phyloP scores from a whole-genome alignment of 768 basidiomycete species.

The Lactifluus rugatus region DNA sequence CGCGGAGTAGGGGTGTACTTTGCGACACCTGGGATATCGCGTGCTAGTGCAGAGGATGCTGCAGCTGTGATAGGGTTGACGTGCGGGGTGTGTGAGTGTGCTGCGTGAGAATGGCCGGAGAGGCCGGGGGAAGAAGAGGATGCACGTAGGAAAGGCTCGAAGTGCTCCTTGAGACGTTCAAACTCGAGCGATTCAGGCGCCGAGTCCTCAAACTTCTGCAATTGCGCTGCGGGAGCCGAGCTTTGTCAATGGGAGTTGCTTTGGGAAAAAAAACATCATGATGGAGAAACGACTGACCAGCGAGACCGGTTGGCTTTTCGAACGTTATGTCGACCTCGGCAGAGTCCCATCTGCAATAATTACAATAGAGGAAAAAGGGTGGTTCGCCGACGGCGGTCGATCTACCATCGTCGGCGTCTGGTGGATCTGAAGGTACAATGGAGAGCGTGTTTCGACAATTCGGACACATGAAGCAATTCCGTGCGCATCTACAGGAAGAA shows the following conservation, averaged over 20 bases:
- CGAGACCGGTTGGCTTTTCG: conserved; percentile 93
- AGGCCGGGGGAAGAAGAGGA: conserved; percentile 59
- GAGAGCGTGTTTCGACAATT: conserved; percentile 83
- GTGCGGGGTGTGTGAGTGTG: conserved; percentile 61
- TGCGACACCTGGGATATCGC: conserved; percentile 75
- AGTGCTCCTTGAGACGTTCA: conserved; percentile 91
- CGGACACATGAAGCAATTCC: conserved; percentile 97
- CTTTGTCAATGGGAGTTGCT: not conserved
- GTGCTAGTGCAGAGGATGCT: conserved; percentile 84
- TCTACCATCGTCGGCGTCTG: conserved; percentile 49
- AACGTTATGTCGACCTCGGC: conserved; percentile 85
- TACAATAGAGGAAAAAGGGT: conserved; percentile 87
- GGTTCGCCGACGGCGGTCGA: conserved; percentile 64
- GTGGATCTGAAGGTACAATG: conserved; percentile 82
- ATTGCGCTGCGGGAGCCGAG: conserved; percentile 48
- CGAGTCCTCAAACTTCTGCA: conserved; percentile 84
- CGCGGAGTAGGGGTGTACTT: conserved; percentile 62
- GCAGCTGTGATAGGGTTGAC: conserved; percentile 73
- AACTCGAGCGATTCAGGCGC: conserved; percentile 82
- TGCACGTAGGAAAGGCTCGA: conserved; percentile 89
- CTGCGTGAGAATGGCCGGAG: conserved; percentile 37
- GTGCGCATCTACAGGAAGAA: conserved; percentile 64
- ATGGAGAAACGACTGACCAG: conserved; percentile 44
- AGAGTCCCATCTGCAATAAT: conserved; percentile 93
- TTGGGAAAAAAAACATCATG: not conserved